These are phyloP conservation scores for Aspergillus ellipticus DNA, from an alignment of 495 filamentous ascomycete species.

Conservation along the genomic window DNA sequence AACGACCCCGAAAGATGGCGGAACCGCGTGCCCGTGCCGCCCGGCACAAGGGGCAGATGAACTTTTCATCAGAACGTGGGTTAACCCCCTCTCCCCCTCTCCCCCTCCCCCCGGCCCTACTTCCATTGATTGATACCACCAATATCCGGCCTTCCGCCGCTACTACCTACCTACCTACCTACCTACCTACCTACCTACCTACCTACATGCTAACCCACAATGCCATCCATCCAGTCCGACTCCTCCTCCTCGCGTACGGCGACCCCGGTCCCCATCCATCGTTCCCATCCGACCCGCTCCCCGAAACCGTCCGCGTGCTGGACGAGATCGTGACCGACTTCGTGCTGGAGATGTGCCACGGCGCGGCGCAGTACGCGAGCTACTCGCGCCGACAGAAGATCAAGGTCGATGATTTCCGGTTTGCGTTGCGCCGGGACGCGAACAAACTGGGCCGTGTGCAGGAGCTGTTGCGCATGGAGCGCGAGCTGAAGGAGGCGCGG, in stretches of 20 bases:
- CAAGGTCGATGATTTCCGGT: slow-evolving; percentile 97
- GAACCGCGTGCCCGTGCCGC: slow-evolving; percentile 74
- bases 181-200: not conserved
- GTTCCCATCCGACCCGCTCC: slow-evolving; percentile 57
- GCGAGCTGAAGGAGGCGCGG: slow-evolving; percentile 70
- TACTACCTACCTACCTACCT: not conserved
- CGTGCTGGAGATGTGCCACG: slow-evolving; percentile 83
- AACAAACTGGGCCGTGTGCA: slow-evolving; percentile 84
- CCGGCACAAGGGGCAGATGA: slow-evolving; percentile 85
- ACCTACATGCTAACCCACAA: too few relatives aligned
- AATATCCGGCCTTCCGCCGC: not conserved
- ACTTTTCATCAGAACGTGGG: slow-evolving; percentile 78
- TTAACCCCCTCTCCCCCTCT: slow-evolving; percentile 3
- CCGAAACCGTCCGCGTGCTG: slow-evolving; percentile 77
- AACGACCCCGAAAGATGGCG: slow-evolving; percentile 35
- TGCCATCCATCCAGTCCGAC: slow-evolving; percentile 59
- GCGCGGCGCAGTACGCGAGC: slow-evolving; percentile 74
- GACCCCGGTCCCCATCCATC: slow-evolving; percentile 53
- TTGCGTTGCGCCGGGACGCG: slow-evolving; percentile 79
- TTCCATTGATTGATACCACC: too few relatives aligned
- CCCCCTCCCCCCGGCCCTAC: not conserved
- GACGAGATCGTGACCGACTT: slow-evolving; percentile 95
- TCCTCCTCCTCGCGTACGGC: slow-evolving; percentile 83
- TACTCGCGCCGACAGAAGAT: slow-evolving; percentile 87
- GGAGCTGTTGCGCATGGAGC: slow-evolving; percentile 78